These are phyloP conservation scores for Fragaria vesca DNA, from an alignment of 306 rosid species.

Conservation along the genomic window DNA sequence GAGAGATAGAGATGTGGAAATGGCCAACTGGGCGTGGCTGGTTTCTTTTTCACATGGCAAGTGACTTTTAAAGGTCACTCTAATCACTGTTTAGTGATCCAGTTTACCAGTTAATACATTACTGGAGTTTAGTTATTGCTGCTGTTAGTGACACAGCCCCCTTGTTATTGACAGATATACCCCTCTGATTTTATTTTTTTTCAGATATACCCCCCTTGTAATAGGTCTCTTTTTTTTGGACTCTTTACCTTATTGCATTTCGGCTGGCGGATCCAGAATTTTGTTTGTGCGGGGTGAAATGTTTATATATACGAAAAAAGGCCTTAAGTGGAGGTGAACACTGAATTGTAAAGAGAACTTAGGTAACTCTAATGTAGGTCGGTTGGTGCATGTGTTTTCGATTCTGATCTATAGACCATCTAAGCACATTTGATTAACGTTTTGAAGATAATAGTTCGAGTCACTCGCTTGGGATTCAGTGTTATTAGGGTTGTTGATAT, in stretches of 20 bases:
- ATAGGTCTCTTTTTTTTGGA: too few species aligned
- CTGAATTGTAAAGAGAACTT: too few species aligned
- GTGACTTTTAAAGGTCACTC: constrained; percentile 1
- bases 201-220: too few species aligned
- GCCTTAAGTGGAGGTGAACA: too few species aligned
- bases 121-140: not conserved
- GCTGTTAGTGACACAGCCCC: not conserved
- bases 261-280: too few species aligned
- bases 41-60: constrained; percentile 11
- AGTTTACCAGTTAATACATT: not conserved
- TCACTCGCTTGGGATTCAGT: not conserved
- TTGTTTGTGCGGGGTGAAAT: too few species aligned
- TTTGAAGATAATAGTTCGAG: too few species aligned
- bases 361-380: too few species aligned
- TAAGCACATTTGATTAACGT: not conserved
- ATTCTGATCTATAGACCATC: not conserved
- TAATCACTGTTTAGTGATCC: constrained; percentile 10
- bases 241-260: too few species aligned
- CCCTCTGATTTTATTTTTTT: not conserved
- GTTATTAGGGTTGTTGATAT: not conserved
- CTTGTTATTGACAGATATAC: not conserved
- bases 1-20: not conserved
- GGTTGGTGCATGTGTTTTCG: too few species aligned
- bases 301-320: too few species aligned
- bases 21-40: constrained; percentile 18